These are phyloP conservation scores for Candida cerambycidarum DNA, from an alignment of 805 yeast species.

Conservation along the genomic window DNA sequence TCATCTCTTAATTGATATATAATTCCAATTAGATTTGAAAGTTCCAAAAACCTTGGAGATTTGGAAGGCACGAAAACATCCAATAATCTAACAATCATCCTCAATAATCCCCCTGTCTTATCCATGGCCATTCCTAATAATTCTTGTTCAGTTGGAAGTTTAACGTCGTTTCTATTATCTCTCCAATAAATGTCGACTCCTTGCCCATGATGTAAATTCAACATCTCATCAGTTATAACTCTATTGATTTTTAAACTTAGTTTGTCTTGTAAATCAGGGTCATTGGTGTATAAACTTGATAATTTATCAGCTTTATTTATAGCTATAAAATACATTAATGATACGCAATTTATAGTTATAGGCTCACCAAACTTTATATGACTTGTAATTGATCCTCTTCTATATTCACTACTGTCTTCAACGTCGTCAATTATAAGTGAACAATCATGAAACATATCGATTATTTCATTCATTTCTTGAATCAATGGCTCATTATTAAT, in stretches of 20 bases:
- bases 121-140: conserved; percentile 81
- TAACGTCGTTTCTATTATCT: conserved; percentile 8
- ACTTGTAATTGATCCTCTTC: conserved; percentile 80
- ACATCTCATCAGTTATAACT: conserved; percentile 68
- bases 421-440: conserved; percentile 71
- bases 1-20: conserved; percentile 88
- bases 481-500: conserved; percentile 25
- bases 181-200: conserved; percentile 90
- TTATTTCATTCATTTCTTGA: conserved; percentile 26
- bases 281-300: conserved; percentile 16
- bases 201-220: conserved; percentile 85
- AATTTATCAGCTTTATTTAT: conserved; percentile 45
- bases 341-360: conserved; percentile 78
- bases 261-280: conserved; percentile 1
- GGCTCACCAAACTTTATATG: conserved; percentile 78
- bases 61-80: conserved; percentile 24
- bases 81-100: conserved; percentile 70
- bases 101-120: conserved; percentile 84
- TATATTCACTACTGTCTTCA: conserved; percentile 69
- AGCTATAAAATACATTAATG: conserved; percentile 77
- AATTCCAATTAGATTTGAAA: conserved; percentile 77
- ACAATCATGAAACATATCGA: conserved; percentile 35
- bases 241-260: conserved; percentile 24
- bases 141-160: conserved; percentile 35
- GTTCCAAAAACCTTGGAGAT: conserved; percentile 27